Conservation (phyloP, 2,329 filamentous ascomycete species). For the Coleophoma eucalyptorum region DNA sequence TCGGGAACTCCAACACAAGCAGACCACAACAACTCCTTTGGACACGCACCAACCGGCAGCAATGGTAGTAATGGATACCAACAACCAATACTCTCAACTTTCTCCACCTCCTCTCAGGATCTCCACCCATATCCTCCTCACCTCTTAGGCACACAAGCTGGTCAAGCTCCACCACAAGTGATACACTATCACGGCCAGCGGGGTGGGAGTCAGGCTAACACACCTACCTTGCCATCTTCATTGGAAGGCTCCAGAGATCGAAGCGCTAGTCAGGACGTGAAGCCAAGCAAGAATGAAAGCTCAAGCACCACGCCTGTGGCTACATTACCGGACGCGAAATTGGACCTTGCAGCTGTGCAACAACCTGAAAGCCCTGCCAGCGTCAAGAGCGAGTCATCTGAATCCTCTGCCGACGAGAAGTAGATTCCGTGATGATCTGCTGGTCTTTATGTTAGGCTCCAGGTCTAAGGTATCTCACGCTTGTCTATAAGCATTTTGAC, state of each 20-base stretch:
- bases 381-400: slow-evolving; percentile 18
- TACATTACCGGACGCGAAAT: slow-evolving; percentile 17
- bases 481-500: no score
- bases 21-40: slow-evolving; percentile 45
- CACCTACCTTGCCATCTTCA: slow-evolving; percentile 43
- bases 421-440: slow-evolving; percentile 2
- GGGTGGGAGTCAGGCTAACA: slow-evolving; percentile 64
- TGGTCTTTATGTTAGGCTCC: no score
- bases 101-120: slow-evolving; percentile 68
- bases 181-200: slow-evolving; percentile 65
- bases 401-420: slow-evolving; percentile 13
- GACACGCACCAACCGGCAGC: slow-evolving; percentile 40
- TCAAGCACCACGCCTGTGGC: slow-evolving; percentile 14
- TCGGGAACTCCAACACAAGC: slow-evolving; percentile 58
- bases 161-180: slow-evolving; percentile 61
- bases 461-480: no score
- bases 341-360: slow-evolving; percentile 14
- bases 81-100: slow-evolving; percentile 64
- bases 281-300: slow-evolving; percentile 15
- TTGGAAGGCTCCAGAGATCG: slow-evolving; percentile 19
- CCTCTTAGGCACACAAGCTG: slow-evolving; percentile 56
- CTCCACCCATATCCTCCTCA: slow-evolving; percentile 65
- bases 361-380: slow-evolving; percentile 11
- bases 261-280: slow-evolving; percentile 20
- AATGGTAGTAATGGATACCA: slow-evolving; percentile 58